Conservation (phyloP, 2,329 filamentous ascomycete genomes). For the Diaporthe citrichinensis region DNA sequence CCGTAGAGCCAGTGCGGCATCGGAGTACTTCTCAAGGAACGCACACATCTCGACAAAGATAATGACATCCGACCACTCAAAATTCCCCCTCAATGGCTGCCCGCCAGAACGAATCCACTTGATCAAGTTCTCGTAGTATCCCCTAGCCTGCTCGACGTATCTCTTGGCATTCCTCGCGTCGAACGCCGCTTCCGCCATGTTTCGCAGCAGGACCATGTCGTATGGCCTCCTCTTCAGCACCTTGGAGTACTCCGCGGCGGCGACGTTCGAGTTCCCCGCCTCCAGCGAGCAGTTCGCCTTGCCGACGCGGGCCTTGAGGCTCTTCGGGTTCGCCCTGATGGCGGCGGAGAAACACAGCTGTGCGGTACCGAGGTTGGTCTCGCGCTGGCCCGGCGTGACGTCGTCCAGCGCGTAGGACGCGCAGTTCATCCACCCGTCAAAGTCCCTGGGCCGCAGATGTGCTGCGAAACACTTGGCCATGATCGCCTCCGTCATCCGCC, state of each 20-base stretch:
- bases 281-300: constrained; percentile 72
- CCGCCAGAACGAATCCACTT: constrained; percentile 55
- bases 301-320: constrained; percentile 70
- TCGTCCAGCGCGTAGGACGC: constrained; percentile 70
- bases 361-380: constrained; percentile 67
- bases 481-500: constrained; percentile 69
- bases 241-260: constrained; percentile 69
- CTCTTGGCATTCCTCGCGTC: constrained; percentile 63
- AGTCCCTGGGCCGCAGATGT: constrained; percentile 73
- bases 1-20: constrained; percentile 80
- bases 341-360: constrained; percentile 73
- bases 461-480: constrained; percentile 74
- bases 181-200: constrained; percentile 70
- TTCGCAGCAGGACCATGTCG: constrained; percentile 68
- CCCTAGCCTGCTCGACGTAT: constrained; percentile 58
- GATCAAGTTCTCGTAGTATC: constrained; percentile 65
- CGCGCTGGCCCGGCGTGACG: constrained; percentile 59
- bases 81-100: constrained; percentile 52
- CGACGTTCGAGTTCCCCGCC: constrained; percentile 66
- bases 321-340: constrained; percentile 69
- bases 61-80: constrained; percentile 85
- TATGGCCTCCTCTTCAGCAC: constrained; percentile 66
- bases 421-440: constrained; percentile 70
- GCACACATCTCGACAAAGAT: constrained; percentile 88
- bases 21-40: constrained; percentile 71